Evolutionary conservation across 177 flowering plant genomes (phyloP), one percentile per base, ranked within the genome.

Genomic region (Vitis hybrid): DNA sequence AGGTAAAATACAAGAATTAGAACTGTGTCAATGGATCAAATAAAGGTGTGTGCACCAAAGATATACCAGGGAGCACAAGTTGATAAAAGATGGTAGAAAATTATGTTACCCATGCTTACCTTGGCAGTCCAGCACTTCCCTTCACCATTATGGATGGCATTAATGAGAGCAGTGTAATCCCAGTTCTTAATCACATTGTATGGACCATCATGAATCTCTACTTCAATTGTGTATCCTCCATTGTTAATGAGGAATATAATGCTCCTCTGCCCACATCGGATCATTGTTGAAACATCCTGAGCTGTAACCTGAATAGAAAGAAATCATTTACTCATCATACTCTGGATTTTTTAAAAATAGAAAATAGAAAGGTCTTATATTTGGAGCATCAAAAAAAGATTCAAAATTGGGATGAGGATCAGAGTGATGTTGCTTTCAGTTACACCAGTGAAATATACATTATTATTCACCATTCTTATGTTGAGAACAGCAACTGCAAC

Each of bases 81-180:
- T 39, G 45, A 39, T 60, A 23, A 23, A 60, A 60, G 32, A 55
- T 12, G 17, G 4, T 62, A 14, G 13, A 60, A 15, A 19, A 19
- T n/a, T 21, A 19, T 6, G 9, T 56, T 19, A 15, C 17, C 56
- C 45, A 50, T 15, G 54, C 86, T 75, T 48, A 90, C 92, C 95
- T 88, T 90, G 67, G 86, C 70, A 34, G 91, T 87, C 93, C 93
- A 91, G 80, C 96, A 87, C 67, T 89, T 91, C 61, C 96, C 96
- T 78, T 86, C 83, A n/a, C 83, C 87, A 65, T 91, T 91, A 74
- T 87, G 88, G 59, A 89, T 84, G 61, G 90, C 90, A 61, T 87
- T 79, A 17, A 89, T 87, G 21, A 89, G 74, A 15, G 70, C 82
- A 21, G 89, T 84, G 77, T 87, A 89, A 73, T 87, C 64, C 93